Base-by-base conservation (phyloP, 1,139 yeast genomes). In the Spencermartinsiella ligniputridi region DNA sequence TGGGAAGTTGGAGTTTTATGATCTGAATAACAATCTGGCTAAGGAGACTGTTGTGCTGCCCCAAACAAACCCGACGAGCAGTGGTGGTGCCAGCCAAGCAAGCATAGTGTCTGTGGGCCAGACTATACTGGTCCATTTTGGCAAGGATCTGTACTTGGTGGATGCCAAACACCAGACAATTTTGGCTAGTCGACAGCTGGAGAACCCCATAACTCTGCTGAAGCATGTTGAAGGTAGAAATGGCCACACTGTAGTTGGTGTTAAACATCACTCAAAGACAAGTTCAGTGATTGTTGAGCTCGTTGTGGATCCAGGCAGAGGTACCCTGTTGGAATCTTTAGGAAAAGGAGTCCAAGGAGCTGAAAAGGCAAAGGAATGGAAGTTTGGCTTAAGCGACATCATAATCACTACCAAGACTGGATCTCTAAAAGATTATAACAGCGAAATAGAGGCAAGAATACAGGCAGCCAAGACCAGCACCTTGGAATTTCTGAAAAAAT, bases 321-420 rank as follows among this genome's bases (percentile, higher is more conserved):
- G 90, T 52, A 79, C 79, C 40, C 70, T 88, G 51, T 74, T 79
- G 49, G 92, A 86, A 54, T 80, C 88, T 25, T 62, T 87, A 39
- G 92, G 94, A 19, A 81, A 79, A 57, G 79, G 86, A 21, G 69
- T 80, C 34, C 54, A 57, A 27, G 51, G 47, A 20, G 48, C 49
- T 3, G 37, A 50, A 11, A 50, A 47, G 22, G 40, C 47, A 18
- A 13, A 25, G 17, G 50, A 46, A 25, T 48, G 48, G 49, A 30
- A 44, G 11, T 46, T 34, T 24, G 56, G 55, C 2, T 47, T 53
- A 22, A 42, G 60, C 1, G 62, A 59, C 22, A 11, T n/a, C 15
- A 27, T 27, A 5, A 8, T 27, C 6, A 27, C 32, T n/a, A 27
- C 32, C 5, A 27, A 27, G 32, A 27, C 15, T n/a, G 13, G 6